Base-by-base conservation (phyloP, 225 moss, liverwort and hornwort species). In the Thuidium tamariscinum region DNA sequence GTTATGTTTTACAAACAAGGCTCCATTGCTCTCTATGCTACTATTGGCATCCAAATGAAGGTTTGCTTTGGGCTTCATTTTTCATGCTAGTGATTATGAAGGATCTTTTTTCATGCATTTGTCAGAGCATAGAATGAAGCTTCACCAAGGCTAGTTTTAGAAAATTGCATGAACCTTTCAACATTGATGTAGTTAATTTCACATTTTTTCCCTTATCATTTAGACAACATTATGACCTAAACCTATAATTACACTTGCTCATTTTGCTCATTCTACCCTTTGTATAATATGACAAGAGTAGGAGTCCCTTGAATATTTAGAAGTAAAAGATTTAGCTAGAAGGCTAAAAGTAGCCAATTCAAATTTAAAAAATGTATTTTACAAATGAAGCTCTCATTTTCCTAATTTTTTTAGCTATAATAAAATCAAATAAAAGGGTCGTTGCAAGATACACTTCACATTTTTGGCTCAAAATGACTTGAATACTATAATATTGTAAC, bases 81-180 rank as follows among this genome's bases (percentile, higher is more conserved):
- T 2, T 0, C 0, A 0, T 13, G 21, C 1, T 0, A 13, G 0
- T 12, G 7, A 67, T 7, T 20, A 19, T 20, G 3, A 20, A 6
- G 21, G 6, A 5, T 2, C 5, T n/a, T n/a, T n/a, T n/a, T n/a
- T n/a, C n/a, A n/a, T n/a, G n/a, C n/a, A n/a, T n/a, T n/a, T n/a
- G 3, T 21, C 3, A 2, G 12, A 37, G 21, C 1, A 21, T 0
- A 1, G 1, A 37, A 67, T 67, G 7, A 37, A 37, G 37, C 37
- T 20, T 67, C 0, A 0, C 0, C 2, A 0, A 1, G n/a, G 4
- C 22, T 67, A 37, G 12, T n/a, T 37, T 5, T 67, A 0, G 3
- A 67, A 19, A 37, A 20, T 0, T 67, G 1, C 2, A 0, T 0
- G 0, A 37, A 37, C 4, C 9, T 37, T 67, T 20, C 2, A 1